Percentiles rank a stretch among this genome's conserved stretches.
phyloP scores from a whole-genome alignment of 495 filamentous ascomycete species.

The Aspergillus sclerotiicarbonarius region DNA sequence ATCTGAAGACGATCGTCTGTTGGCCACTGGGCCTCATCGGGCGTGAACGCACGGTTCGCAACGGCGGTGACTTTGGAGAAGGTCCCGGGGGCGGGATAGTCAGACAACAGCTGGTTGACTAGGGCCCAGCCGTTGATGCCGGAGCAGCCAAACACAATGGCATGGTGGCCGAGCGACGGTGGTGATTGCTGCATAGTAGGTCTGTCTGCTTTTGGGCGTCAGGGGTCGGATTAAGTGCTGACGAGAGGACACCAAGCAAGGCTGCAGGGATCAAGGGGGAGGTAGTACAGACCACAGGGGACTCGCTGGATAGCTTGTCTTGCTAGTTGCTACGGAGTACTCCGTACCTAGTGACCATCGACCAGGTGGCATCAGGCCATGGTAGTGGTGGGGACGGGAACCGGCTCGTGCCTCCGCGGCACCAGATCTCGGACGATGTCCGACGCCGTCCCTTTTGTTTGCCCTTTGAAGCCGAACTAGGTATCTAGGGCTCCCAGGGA shows the following conservation, averaged over 20 bases:
- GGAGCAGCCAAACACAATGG: slow-evolving; percentile 22
- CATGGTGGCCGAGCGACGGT: slow-evolving; percentile 8
- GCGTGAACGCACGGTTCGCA: slow-evolving; percentile 39
- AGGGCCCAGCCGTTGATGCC: slow-evolving; percentile 52
- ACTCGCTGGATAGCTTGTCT: too few species aligned
- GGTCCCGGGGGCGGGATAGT: slow-evolving; percentile 36
- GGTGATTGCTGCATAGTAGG: neutral
- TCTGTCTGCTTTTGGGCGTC: neutral
- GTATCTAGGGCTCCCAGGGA: too few species aligned
- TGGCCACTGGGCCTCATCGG: slow-evolving; percentile 41
- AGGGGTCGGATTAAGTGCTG: neutral
- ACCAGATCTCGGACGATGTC: too few species aligned
- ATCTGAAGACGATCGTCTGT: slow-evolving; percentile 38
- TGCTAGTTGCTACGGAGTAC: too few species aligned
- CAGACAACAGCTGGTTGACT: slow-evolving; percentile 39
- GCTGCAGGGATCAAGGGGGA: neutral
- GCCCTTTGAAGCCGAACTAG: too few species aligned
- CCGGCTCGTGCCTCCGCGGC: too few species aligned
- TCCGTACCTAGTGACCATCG: too few species aligned
- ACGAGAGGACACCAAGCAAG: neutral
- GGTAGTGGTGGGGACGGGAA: too few species aligned
- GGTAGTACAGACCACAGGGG: too few species aligned
- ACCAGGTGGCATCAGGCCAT: too few species aligned
- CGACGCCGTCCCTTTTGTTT: too few species aligned
- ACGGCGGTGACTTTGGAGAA: slow-evolving; percentile 45